A percentile compares a stretch with the other conserved stretches of the same genome.
Evolutionary conservation across 768 basidiomycete species (phyloP).

Genomic region (Piloderma croceum): DNA sequence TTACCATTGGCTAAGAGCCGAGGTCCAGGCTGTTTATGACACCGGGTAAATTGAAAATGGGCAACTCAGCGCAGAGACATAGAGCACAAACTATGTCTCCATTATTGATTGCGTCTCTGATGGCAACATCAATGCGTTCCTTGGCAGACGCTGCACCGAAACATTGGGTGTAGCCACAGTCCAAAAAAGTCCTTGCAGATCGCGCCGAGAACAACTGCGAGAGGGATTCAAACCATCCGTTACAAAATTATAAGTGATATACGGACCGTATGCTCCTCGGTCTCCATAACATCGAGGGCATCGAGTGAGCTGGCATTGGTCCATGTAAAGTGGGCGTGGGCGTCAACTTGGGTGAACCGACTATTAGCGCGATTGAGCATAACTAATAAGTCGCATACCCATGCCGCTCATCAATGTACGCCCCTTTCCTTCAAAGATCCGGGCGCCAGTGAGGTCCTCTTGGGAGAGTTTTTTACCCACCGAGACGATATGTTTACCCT

Average conservation of each 20-base stretch:
- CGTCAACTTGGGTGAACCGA: constrained; percentile 20
- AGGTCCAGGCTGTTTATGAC: no score
- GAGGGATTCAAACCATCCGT: no score
- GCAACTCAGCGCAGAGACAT: no score
- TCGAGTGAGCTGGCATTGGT: constrained; percentile 28
- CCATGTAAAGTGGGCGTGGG: constrained; percentile 29
- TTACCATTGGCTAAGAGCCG: constrained; percentile 31
- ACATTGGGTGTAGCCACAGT: constrained; percentile 36
- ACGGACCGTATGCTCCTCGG: constrained; percentile 32
- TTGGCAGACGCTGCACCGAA: constrained; percentile 32
- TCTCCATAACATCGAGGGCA: constrained; percentile 21
- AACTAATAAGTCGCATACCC: constrained; percentile 7
- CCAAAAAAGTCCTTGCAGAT: constrained; percentile 28
- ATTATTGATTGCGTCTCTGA: constrained; percentile 29
- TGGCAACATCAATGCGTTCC: constrained; percentile 26
- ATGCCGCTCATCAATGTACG: constrained; percentile 33
- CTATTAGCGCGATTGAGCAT: not conserved
- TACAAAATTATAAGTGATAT: no score
- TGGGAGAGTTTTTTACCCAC: constrained; percentile 21
- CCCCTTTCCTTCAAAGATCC: constrained; percentile 25
- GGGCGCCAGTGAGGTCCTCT: constrained; percentile 15
- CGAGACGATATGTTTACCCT: constrained; percentile 23
- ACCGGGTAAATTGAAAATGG: no score
- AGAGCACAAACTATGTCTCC: no score
- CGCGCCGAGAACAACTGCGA: constrained; percentile 21